Conservation (phyloP, 306 rosid species). For the Psophocarpus tetragonolobus region DNA sequence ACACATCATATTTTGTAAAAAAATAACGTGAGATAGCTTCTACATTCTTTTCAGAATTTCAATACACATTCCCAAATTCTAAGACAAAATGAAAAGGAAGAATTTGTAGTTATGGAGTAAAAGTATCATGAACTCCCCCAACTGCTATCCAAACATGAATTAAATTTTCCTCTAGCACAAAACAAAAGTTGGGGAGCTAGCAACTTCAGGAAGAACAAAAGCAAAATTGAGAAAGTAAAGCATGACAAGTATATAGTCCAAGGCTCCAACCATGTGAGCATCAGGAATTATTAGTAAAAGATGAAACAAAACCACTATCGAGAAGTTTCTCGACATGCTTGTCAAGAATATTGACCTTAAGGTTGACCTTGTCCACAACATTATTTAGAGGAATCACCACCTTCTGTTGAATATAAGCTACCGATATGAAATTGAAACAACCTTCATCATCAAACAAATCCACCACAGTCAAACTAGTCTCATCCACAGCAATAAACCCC, state of each 20-base stretch:
- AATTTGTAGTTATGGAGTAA: no score
- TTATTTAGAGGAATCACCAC: slow-evolving; percentile 85
- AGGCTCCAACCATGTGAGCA: neutral
- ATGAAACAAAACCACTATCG: slow-evolving; percentile 52
- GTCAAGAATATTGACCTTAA: slow-evolving; percentile 91
- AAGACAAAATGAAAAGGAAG: neutral
- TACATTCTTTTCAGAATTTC: neutral
- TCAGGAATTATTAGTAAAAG: slow-evolving; percentile 53
- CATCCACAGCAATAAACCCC: slow-evolving; percentile 90
- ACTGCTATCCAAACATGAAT: neutral
- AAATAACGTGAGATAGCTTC: no score
- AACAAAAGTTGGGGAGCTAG: neutral
- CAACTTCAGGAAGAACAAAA: neutral
- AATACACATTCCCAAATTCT: neutral
- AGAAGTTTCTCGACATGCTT: slow-evolving; percentile 94
- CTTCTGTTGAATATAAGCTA: slow-evolving; percentile 73
- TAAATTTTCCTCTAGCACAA: neutral
- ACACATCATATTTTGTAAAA: no score
- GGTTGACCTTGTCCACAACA: slow-evolving; percentile 77
- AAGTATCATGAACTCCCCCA: neutral
- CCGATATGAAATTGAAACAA: slow-evolving; percentile 86
- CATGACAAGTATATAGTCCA: neutral
- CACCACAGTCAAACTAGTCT: slow-evolving; percentile 93
- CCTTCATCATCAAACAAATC: slow-evolving; percentile 77
- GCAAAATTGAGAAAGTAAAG: neutral